These are phyloP conservation scores for Microdochium paspali DNA, from an alignment of 2,329 filamentous ascomycete genomes.

Conservation along the genomic window DNA sequence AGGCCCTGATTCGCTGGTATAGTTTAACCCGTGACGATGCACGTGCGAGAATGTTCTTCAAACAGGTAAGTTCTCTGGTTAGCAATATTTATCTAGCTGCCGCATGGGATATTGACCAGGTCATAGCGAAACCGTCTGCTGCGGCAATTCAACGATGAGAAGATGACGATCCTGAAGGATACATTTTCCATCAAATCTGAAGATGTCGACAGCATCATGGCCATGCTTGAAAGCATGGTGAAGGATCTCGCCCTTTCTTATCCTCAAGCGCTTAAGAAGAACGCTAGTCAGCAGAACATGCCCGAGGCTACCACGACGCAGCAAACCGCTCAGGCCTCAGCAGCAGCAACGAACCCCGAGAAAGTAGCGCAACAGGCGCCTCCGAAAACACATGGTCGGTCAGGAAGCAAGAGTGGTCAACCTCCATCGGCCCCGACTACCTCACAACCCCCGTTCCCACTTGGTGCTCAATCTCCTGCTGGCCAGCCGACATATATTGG, in stretches of 20 bases:
- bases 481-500: conserved; percentile 47
- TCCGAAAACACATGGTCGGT: conserved; percentile 35
- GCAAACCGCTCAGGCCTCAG: conserved; percentile 22
- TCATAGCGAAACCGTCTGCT: conserved; percentile 40
- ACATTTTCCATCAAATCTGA: conserved; percentile 39
- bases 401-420: conserved; percentile 34
- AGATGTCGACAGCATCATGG: conserved; percentile 40
- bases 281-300: conserved; percentile 16
- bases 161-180: conserved; percentile 33
- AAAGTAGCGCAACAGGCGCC: conserved; percentile 32
- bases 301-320: conserved; percentile 10
- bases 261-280: conserved; percentile 16
- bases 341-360: conserved; percentile 39
- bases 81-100: not conserved
- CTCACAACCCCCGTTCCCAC: conserved; percentile 44
- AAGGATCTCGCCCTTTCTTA: conserved; percentile 28
- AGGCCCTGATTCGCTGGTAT: conserved; percentile 38
- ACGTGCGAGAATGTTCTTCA: conserved; percentile 42
- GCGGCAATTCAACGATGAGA: conserved; percentile 43
- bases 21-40: conserved; percentile 35
- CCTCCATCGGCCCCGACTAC: conserved; percentile 48
- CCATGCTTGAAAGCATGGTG: conserved; percentile 41
- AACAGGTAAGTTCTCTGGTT: conserved; percentile 30
- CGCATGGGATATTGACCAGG: conserved; percentile 17
- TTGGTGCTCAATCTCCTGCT: conserved; percentile 47